Percentiles rank a stretch among this genome's conserved stretches.
phyloP scores from a whole-genome alignment of 225 moss, liverwort and hornwort species.

The Polytrichum commune region DNA sequence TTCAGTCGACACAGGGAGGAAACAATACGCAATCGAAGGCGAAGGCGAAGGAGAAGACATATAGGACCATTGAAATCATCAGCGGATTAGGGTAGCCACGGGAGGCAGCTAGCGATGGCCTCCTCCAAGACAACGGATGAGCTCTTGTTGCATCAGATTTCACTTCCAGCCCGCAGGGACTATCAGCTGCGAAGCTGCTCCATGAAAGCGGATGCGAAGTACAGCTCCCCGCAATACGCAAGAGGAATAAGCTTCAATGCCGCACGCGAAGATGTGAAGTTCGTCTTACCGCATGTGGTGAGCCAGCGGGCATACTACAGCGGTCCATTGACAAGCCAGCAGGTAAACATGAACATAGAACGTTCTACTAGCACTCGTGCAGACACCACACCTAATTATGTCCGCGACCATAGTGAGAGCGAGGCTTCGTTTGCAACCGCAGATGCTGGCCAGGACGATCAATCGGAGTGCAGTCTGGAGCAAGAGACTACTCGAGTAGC shows the following conservation, averaged over 20 bases:
- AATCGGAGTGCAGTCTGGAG: constrained; percentile 19
- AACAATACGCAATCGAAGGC: too few relatives aligned
- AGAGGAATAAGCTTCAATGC: constrained; percentile 56
- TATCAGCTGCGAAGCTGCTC: constrained; percentile 55
- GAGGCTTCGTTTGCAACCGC: constrained; percentile 26
- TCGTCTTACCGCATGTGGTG: constrained; percentile 15
- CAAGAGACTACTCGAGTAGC: constrained; percentile 5
- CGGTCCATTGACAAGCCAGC: constrained; percentile 35
- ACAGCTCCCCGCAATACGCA: constrained; percentile 31
- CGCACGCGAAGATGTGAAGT: constrained; percentile 25
- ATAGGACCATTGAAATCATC: too few relatives aligned
- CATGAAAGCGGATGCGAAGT: constrained; percentile 12
- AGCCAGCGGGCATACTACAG: constrained; percentile 45
- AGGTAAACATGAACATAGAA: constrained; percentile 8
- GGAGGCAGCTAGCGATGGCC: too few relatives aligned
- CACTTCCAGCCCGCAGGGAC: constrained; percentile 46
- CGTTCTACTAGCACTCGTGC: constrained; percentile 13
- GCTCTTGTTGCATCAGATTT: constrained; percentile 43
- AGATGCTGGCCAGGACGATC: constrained; percentile 18
- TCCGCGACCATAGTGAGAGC: constrained; percentile 25
- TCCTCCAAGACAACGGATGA: constrained; percentile 27
- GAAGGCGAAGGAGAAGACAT: too few relatives aligned
- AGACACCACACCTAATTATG: constrained; percentile 8
- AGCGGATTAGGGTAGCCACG: too few relatives aligned
- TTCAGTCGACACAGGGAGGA: too few relatives aligned